Base-by-base conservation (phyloP, 2,329 filamentous ascomycete genomes). In the Hortaea werneckii region DNA sequence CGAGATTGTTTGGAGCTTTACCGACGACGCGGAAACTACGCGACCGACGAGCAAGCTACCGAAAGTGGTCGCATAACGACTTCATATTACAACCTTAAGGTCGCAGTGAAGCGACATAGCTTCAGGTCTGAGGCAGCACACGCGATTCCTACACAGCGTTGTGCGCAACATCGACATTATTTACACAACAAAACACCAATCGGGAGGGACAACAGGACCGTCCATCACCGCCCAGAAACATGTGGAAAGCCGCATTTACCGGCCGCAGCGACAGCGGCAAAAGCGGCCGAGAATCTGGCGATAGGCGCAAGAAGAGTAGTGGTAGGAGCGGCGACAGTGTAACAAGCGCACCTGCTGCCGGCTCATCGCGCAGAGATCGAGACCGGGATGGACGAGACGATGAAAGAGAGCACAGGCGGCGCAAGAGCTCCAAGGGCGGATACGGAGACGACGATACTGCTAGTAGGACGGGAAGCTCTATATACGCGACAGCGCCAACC, bases 401-500 rank as follows among this genome's bases (percentile, higher is more conserved):
- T 29, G 45, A 40, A 34, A 37, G 13, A 34, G 26, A 32, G 5
- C 37, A 38, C 8, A 27, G 40, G 7, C 12, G 43, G 11, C 41
- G 40, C 39, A 40, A 39, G 28, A 47, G 38, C 43, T 53, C 42
- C 45, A 57, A 57, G 26, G 52, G 62, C 29, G 20, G 48, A 10
- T 52, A 56, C 26, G 50, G 52, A 20, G 52, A 53, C 12, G 53
- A 52, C 29, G 45, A 50, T 29, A 20, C 20, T 20, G 20, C 20
- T 20, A 20, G 20, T 20, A 20, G 20, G 20, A 20, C 20, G 20
- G 20, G 20, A 20, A 46, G 43, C 40, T 37, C 37, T 13, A 10
- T 41, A 13, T 70, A 65, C 55, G 64, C 54, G 34, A 70, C 68
- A 37, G 67, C 66, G 35, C 53, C 52, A 42, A 59, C 44, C 29